Evolutionary conservation across 805 yeast genomes (phyloP).

Genomic region (Saccharomycopsis synnaedendra): DNA sequence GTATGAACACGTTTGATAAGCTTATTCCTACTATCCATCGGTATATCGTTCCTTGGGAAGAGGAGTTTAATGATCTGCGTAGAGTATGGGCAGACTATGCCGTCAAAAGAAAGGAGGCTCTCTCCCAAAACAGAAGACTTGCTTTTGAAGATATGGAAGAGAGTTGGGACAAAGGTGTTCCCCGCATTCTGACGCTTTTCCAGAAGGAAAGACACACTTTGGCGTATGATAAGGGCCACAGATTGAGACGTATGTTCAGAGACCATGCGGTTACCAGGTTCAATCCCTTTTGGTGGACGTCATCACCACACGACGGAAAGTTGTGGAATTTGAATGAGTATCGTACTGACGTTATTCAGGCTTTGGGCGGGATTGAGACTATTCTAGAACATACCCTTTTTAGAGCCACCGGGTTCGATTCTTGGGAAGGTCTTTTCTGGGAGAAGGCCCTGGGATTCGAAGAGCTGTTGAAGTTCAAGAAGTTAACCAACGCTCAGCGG

Average conservation of each 20-base stretch:
- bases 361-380: conserved; percentile 94
- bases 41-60: conserved; percentile 92
- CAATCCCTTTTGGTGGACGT: conserved; percentile 97
- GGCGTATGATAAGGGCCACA: conserved; percentile 90
- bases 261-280: conserved; percentile 59
- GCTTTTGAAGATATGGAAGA: conserved; percentile 91
- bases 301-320: conserved; percentile 86
- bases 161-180: conserved; percentile 94
- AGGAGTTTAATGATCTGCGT: conserved; percentile 87
- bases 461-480: conserved; percentile 88
- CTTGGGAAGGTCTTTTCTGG: conserved; percentile 99
- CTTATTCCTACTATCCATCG: conserved; percentile 89
- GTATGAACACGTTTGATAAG: conserved; percentile 74
- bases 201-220: conserved; percentile 91
- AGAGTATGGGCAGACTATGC: conserved; percentile 98
- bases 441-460: conserved; percentile 96
- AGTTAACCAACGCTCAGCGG: conserved; percentile 93
- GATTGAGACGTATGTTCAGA: conserved; percentile 70
- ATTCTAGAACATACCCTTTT: conserved; percentile 90
- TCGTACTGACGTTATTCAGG: conserved; percentile 92
- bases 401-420: conserved; percentile 93
- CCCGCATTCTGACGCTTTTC: conserved; percentile 88
- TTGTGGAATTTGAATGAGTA: conserved; percentile 90
- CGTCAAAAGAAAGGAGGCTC: conserved; percentile 76
- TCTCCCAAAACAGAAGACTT: conserved; percentile 71